Conservation (phyloP, 495 filamentous ascomycete species). For the Cairneyella variabilis region DNA sequence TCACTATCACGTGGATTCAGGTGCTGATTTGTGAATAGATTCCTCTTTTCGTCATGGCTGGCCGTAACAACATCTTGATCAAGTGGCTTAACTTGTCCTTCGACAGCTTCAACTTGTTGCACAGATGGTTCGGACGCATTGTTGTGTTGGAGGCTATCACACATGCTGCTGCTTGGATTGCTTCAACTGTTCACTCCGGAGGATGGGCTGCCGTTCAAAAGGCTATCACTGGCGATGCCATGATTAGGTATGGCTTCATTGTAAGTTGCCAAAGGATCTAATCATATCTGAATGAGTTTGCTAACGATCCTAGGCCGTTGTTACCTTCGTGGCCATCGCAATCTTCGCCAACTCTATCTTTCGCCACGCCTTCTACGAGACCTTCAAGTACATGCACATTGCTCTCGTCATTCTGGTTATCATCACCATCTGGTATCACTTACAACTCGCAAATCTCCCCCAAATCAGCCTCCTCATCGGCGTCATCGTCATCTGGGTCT, state of each 20-base stretch:
- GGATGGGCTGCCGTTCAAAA: slow-evolving; percentile 44
- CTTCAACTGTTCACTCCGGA: slow-evolving; percentile 24
- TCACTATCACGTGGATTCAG: slow-evolving; percentile 39
- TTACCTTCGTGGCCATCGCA: slow-evolving; percentile 58
- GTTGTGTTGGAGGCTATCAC: slow-evolving; percentile 61
- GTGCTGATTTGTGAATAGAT: slow-evolving; percentile 32
- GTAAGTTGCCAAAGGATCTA: slow-evolving; percentile 35
- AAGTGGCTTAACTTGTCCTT: slow-evolving; percentile 62
- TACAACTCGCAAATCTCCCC: slow-evolving; percentile 55
- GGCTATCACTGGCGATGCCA: slow-evolving; percentile 30
- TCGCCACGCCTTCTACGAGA: slow-evolving; percentile 88
- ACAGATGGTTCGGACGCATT: slow-evolving; percentile 75
- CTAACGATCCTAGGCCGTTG: slow-evolving; percentile 41
- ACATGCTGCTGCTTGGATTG: slow-evolving; percentile 52
- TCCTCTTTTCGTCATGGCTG: slow-evolving; percentile 51
- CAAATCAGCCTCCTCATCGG: slow-evolving; percentile 58
- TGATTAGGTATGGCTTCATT: slow-evolving; percentile 50
- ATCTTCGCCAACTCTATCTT: slow-evolving; percentile 73
- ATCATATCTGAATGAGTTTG: not conserved
- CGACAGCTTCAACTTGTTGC: slow-evolving; percentile 75
- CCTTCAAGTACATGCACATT: slow-evolving; percentile 78
- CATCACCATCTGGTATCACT: slow-evolving; percentile 65
- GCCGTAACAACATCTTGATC: slow-evolving; percentile 59
- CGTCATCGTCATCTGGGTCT: slow-evolving; percentile 59
- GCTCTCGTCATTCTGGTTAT: slow-evolving; percentile 59